phyloP scores from a whole-genome alignment of 192 early-diverging fungal species.

The Coemansia sp. region DNA sequence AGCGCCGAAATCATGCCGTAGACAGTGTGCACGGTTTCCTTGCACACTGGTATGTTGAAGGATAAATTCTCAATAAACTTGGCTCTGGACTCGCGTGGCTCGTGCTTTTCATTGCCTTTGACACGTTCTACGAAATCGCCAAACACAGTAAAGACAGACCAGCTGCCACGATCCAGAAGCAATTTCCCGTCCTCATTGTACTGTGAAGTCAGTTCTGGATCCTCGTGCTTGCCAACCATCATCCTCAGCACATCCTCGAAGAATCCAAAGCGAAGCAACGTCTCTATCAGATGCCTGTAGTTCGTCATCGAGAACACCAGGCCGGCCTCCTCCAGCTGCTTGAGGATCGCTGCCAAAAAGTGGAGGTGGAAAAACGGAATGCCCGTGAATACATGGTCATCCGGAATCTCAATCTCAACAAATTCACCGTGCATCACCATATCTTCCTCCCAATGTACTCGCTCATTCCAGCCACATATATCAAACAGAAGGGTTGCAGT shows the following conservation, averaged over 20 bases:
- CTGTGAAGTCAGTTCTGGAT: neutral
- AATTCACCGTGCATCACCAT: conserved; percentile 30
- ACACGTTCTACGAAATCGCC: neutral
- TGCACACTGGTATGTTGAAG: conserved; percentile 35
- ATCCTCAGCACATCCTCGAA: conserved; percentile 34
- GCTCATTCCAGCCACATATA: conserved; percentile 52
- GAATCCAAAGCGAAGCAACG: conserved; percentile 33
- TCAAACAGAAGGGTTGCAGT: conserved; percentile 52
- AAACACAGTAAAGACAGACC: conserved; percentile 3
- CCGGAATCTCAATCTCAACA: conserved; percentile 28
- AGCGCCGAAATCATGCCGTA: conserved; percentile 32
- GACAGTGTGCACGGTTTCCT: conserved; percentile 29
- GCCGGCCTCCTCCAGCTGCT: conserved; percentile 41
- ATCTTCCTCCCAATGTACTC: conserved; percentile 51
- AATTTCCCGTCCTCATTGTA: conserved; percentile 8
- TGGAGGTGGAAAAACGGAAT: conserved; percentile 43
- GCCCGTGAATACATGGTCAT: conserved; percentile 42
- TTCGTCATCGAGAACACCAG: conserved; percentile 40
- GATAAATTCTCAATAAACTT: conserved; percentile 33
- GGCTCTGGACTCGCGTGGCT: conserved; percentile 11
- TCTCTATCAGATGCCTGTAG: conserved; percentile 45
- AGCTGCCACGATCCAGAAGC: conserved; percentile 7
- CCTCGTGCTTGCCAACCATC: conserved; percentile 35
- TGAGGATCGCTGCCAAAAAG: conserved; percentile 27
- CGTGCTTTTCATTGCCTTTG: conserved; percentile 1